These are phyloP conservation scores for Megacollybia marginata DNA, from an alignment of 768 basidiomycete genomes.

Conservation along the genomic window DNA sequence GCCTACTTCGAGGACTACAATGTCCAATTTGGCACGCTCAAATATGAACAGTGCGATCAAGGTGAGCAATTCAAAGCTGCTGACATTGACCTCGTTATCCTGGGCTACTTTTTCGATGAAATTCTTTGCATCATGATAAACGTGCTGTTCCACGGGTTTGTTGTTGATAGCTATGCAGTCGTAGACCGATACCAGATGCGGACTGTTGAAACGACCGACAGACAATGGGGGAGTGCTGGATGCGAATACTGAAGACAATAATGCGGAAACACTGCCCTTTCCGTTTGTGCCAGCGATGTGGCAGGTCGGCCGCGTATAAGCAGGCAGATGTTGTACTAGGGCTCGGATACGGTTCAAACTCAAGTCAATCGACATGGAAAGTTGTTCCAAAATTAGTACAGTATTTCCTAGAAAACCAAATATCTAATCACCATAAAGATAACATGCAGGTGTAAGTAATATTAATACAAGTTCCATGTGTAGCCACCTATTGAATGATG, in stretches of 20 bases:
- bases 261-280: constrained; percentile 87
- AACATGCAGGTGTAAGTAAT: neutral
- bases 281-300: constrained; percentile 97
- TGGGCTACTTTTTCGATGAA: constrained; percentile 43
- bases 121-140: constrained; percentile 40
- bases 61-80: constrained; percentile 81
- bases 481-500: neutral
- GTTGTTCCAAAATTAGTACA: neutral
- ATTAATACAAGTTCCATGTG: neutral
- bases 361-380: constrained; percentile 58
- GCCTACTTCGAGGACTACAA: constrained; percentile 88
- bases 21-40: constrained; percentile 59
- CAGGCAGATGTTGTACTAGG: constrained; percentile 48
- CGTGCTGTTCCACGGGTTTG: constrained; percentile 34
- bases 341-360: constrained; percentile 49
- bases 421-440: too few relatives aligned
- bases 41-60: constrained; percentile 75
- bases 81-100: constrained; percentile 39
- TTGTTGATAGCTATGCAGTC: constrained; percentile 74
- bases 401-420: neutral
- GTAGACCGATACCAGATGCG: constrained; percentile 72
- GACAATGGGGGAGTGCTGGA: constrained; percentile 45
- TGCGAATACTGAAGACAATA: constrained; percentile 69
- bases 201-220: constrained; percentile 86
- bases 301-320: constrained; percentile 70